Evolutionary conservation across 768 basidiomycete genomes (phyloP), one percentile per base, ranked within the genome.

Genomic region (Podaxis sp.): DNA sequence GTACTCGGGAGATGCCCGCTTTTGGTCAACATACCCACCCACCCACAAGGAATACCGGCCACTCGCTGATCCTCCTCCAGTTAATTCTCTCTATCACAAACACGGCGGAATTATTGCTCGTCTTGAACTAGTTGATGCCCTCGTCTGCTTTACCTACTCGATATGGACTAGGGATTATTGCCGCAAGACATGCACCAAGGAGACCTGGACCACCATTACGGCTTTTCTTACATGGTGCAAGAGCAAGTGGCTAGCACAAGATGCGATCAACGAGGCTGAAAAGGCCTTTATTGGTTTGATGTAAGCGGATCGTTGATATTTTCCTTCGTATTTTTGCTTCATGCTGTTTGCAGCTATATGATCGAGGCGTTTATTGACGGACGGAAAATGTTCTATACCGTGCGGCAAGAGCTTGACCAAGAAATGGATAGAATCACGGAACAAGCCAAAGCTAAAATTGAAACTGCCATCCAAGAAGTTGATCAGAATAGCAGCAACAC

Each of bases 91-190:
- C 40, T 93, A 93, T 72, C 87, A 92, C 73, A 89, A 87, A 71
- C 82, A 86, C 66, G 90, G 89, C 19, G 86, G 86, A 22, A 76
- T 91, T 66, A 88, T 93, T 69, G 89, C 90, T 30, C 84, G 90
- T 26, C 80, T 93, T 19, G 92, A 93, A 72, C 86, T 91, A 52
- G 76, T 92, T 44, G 92, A 95, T 73, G 89, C 92, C 48, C 82
- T 94, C 61, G 78, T 94, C 48, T 90, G 89, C 75, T 95, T 94
- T 75, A 85, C 89, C 3, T 95, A 92, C 71, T 83, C 90, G 4
- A 81, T 92, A 67, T 95, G 92, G 93, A 86, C 84, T 73, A 87
- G 83, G 69, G 91, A 92, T 64, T 85, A 86, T 68, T 73, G 77
- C 66, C 79, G 80, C 63, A 80, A 80, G 62, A 68, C 74, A 6